phyloP scores from a whole-genome alignment of 768 basidiomycete genomes.

The Trametes gibbosa region DNA sequence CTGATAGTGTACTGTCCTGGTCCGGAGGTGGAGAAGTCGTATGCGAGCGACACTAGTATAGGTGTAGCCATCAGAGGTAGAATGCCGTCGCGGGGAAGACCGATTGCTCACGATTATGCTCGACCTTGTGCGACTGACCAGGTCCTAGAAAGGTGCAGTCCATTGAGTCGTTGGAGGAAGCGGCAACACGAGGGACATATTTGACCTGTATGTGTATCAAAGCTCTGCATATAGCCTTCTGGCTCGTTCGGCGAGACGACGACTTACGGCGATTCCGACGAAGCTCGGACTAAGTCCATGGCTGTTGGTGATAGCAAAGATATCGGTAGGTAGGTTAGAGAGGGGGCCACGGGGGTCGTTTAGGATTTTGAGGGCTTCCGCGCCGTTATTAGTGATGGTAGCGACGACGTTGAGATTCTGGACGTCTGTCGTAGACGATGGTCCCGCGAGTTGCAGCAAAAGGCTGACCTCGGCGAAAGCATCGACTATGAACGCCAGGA shows the following conservation, averaged over 20 bases:
- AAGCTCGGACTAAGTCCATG: constrained; percentile 35
- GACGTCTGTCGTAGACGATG: constrained; percentile 31
- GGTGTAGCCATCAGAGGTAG: too few species aligned
- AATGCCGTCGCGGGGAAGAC: too few species aligned
- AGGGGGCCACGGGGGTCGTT: constrained; percentile 41
- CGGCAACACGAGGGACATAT: constrained; percentile 33
- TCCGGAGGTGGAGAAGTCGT: constrained; percentile 23
- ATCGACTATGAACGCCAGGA: constrained; percentile 26
- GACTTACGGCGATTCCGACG: constrained; percentile 35
- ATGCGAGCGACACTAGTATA: constrained; percentile 36
- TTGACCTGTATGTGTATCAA: constrained; percentile 22
- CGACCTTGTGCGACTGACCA: constrained; percentile 26
- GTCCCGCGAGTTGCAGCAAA: constrained; percentile 34
- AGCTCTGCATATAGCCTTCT: neutral
- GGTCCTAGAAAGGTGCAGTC: constrained; percentile 36
- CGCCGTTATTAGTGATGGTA: constrained; percentile 42
- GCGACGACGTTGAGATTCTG: constrained; percentile 36
- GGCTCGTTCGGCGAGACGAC: too few species aligned
- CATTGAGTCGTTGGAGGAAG: constrained; percentile 26
- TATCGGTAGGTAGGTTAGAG: constrained; percentile 40
- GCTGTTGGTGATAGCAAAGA: constrained; percentile 35
- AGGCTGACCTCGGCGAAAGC: constrained; percentile 32
- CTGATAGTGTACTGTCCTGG: constrained; percentile 36
- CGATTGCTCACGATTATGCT: constrained; percentile 36
- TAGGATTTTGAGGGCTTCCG: constrained; percentile 40